A percentile compares a stretch with the other conserved stretches of the same genome.
These are phyloP conservation scores for Taphrina communis DNA, from an alignment of 1,139 yeast species.

Conservation along the genomic window DNA sequence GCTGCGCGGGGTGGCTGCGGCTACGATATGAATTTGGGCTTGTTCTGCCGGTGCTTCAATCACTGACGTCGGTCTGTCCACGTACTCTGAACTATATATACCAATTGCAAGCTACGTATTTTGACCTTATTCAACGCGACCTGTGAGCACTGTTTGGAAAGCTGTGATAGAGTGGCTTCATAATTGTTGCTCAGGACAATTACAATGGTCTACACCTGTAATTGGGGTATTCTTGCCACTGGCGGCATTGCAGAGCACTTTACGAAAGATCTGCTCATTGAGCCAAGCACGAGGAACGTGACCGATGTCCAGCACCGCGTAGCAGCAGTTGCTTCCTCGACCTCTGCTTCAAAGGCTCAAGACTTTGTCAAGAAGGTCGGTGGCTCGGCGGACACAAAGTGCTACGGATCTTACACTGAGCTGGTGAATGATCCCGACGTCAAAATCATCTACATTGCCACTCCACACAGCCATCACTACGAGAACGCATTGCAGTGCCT, in stretches of 20 bases:
- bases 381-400: conserved; percentile 1
- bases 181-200: too few species aligned
- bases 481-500: conserved; percentile 60
- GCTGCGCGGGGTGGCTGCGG: too few species aligned
- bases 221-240: conserved; percentile 45
- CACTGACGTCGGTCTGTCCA: too few species aligned
- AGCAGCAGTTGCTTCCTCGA: conserved; percentile 51
- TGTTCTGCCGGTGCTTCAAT: too few species aligned
- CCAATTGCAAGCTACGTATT: too few species aligned
- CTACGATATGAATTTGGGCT: too few species aligned
- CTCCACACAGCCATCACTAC: conserved; percentile 65
- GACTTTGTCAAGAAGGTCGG: conserved; percentile 45
- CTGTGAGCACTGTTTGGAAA: too few species aligned
- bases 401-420: conserved; percentile 52
- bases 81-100: too few species aligned
- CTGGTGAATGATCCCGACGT: conserved; percentile 57
- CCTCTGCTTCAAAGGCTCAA: conserved; percentile 48
- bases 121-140: too few species aligned
- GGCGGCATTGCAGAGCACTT: conserved; percentile 49
- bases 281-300: conserved; percentile 49
- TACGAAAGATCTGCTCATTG: conserved; percentile 49
- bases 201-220: conserved; percentile 43
- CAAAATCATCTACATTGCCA: conserved; percentile 64
- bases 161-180: too few species aligned
- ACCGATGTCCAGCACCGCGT: conserved; percentile 50